Conservation (phyloP, 768 basidiomycete species). For the Mycena vulgaris region DNA sequence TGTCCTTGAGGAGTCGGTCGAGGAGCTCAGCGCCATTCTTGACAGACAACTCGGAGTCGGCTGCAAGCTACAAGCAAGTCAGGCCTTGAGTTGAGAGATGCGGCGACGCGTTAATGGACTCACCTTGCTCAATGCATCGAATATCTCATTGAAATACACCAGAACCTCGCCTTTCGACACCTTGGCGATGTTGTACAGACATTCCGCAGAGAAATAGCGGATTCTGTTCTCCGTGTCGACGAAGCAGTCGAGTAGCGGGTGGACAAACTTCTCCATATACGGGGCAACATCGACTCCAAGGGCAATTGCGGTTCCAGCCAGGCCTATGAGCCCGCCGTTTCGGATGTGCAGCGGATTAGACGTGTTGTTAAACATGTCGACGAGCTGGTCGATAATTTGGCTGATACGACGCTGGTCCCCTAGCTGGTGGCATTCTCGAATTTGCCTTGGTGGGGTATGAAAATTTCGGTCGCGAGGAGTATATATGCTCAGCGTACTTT, state of each 20-base stretch:
- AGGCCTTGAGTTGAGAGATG: not conserved
- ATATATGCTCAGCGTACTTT: constrained; percentile 68
- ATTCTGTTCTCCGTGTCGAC: constrained; percentile 95
- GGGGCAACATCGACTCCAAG: constrained; percentile 93
- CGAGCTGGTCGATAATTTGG: constrained; percentile 93
- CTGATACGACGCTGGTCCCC: constrained; percentile 86
- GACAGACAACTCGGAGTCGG: constrained; percentile 95
- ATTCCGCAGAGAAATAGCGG: constrained; percentile 98
- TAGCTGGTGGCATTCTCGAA: constrained; percentile 88
- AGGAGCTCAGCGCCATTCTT: constrained; percentile 98
- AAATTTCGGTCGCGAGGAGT: constrained; percentile 3
- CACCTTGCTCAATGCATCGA: constrained; percentile 97
- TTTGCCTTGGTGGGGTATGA: constrained; percentile 65
- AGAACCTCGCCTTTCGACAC: constrained; percentile 98
- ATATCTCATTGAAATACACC: constrained; percentile 98
- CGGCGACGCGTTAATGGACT: constrained; percentile 38
- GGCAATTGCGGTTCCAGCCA: constrained; percentile 98
- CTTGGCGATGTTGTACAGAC: constrained; percentile 97
- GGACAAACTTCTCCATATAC: constrained; percentile 94
- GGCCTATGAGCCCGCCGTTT: constrained; percentile 95
- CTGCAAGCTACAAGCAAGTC: constrained; percentile 81
- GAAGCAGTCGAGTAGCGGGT: constrained; percentile 91
- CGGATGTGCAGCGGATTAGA: constrained; percentile 90
- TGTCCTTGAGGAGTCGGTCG: constrained; percentile 97
- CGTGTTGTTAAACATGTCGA: constrained; percentile 91